Percentiles rank a stretch among this genome's conserved stretches.
Evolutionary conservation across 371 early-diverging fungal genomes (phyloP).

Genomic region (Mucor sp.): DNA sequence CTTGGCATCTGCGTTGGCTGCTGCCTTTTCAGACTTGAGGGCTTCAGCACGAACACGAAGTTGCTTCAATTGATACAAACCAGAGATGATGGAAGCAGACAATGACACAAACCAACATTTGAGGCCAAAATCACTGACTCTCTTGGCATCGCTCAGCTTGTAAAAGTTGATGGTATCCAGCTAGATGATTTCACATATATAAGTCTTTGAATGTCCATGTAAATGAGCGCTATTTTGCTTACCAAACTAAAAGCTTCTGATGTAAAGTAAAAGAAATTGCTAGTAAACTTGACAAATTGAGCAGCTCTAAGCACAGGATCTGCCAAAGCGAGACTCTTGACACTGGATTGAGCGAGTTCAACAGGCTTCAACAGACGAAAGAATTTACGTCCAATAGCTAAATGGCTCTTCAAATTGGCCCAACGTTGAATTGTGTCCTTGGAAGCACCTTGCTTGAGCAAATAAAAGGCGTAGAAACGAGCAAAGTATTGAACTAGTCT

Average conservation of each 20-base stretch:
- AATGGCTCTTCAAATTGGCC: constrained; percentile 52
- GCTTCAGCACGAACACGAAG: constrained; percentile 24
- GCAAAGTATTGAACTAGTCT: constrained; percentile 78
- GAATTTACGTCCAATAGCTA: constrained; percentile 66
- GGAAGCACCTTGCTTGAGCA: constrained; percentile 46
- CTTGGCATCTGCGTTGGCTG: background rate
- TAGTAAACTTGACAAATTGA: constrained; percentile 49
- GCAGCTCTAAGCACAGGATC: constrained; percentile 53
- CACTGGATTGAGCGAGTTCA: constrained; percentile 57
- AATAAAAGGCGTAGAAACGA: constrained; percentile 64
- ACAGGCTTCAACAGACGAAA: constrained; percentile 56
- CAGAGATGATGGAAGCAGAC: constrained; percentile 53
- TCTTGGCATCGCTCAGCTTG: constrained; percentile 54
- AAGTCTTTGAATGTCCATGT: too few relatives aligned
- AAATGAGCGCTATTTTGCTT: background rate
- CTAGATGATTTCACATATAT: too few relatives aligned
- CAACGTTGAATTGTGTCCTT: constrained; percentile 56
- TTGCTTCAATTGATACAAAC: constrained; percentile 63
- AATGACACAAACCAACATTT: constrained; percentile 70
- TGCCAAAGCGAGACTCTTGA: constrained; percentile 45
- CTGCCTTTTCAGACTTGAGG: background rate
- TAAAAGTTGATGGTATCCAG: constrained; percentile 55
- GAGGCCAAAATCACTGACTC: constrained; percentile 48
- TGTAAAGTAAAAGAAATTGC: constrained; percentile 57
- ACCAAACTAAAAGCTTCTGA: constrained; percentile 62